phyloP scores from a whole-genome alignment of 768 basidiomycete species.

The Russula vinacea region DNA sequence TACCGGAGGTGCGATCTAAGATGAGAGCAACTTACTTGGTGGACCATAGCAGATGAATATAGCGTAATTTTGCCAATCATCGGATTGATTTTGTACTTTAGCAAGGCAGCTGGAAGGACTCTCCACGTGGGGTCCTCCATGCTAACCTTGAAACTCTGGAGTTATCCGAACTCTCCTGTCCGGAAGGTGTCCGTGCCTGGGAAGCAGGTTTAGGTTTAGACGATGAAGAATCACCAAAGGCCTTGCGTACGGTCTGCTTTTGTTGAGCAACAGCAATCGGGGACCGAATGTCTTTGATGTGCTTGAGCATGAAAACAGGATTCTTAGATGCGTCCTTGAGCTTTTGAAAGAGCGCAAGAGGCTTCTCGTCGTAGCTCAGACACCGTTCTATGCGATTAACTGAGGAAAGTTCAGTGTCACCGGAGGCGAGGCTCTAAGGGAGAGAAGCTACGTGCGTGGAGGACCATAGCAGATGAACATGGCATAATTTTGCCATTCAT shows the following conservation, averaged over 20 bases:
- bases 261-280: conserved; percentile 96
- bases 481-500: conserved; percentile 98
- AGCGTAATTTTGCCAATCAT: conserved; percentile 98
- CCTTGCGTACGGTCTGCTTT: conserved; percentile 88
- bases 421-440: neutral
- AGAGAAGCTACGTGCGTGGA: conserved; percentile 53
- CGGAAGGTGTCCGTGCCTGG: conserved; percentile 36
- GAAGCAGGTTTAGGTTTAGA: conserved; percentile 34
- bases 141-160: conserved; percentile 94
- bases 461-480: conserved; percentile 99
- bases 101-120: conserved; percentile 93
- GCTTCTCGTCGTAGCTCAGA: conserved; percentile 96
- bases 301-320: conserved; percentile 98
- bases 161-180: conserved; percentile 68
- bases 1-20: neutral
- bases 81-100: conserved; percentile 98
- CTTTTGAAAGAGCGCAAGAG: conserved; percentile 92
- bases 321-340: conserved; percentile 97
- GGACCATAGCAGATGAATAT: conserved; percentile 99
- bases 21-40: conserved; percentile 53
- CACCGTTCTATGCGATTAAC: conserved; percentile 87
- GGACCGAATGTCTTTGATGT: conserved; percentile 94
- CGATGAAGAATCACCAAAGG: conserved; percentile 41
- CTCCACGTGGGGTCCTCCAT: conserved; percentile 98
- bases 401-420: conserved; percentile 31